Evolutionary conservation across 768 basidiomycete species (phyloP).

Genomic region (Gloeopeniophorella convolvens): DNA sequence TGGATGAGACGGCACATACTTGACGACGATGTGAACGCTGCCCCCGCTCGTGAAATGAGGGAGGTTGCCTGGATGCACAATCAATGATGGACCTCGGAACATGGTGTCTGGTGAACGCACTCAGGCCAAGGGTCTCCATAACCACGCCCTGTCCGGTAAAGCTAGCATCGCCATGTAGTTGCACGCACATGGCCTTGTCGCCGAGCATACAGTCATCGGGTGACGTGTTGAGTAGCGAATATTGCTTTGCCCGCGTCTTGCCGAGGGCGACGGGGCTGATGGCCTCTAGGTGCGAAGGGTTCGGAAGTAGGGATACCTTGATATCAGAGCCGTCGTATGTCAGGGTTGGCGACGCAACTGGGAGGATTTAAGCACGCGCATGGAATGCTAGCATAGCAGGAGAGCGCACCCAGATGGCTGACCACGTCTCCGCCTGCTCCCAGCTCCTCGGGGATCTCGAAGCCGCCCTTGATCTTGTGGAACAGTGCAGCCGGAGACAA

Average conservation of each 20-base stretch:
- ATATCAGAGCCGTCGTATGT: slow-evolving; percentile 48
- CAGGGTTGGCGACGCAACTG: slow-evolving; percentile 61
- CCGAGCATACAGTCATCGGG: slow-evolving; percentile 39
- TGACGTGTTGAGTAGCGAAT: slow-evolving; percentile 63
- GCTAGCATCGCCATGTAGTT: slow-evolving; percentile 88
- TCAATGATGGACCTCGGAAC: not conserved
- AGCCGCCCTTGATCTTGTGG: slow-evolving; percentile 80
- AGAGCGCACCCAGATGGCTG: slow-evolving; percentile 62
- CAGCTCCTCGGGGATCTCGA: slow-evolving; percentile 59
- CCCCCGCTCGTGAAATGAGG: slow-evolving; percentile 92
- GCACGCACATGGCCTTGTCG: slow-evolving; percentile 79
- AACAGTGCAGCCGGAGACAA: slow-evolving; percentile 66
- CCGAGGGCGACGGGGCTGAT: slow-evolving; percentile 84
- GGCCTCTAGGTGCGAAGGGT: slow-evolving; percentile 82
- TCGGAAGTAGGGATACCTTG: slow-evolving; percentile 73
- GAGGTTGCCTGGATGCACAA: slow-evolving; percentile 51
- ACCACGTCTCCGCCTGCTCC: slow-evolving; percentile 79
- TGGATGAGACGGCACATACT: slow-evolving; percentile 43
- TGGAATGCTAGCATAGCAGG: not conserved
- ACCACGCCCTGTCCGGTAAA: slow-evolving; percentile 88
- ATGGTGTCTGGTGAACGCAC: slow-evolving; percentile 34
- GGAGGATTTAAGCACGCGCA: not conserved
- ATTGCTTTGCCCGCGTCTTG: slow-evolving; percentile 88
- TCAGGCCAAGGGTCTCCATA: slow-evolving; percentile 82
- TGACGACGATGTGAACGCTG: slow-evolving; percentile 85